Base-by-base conservation (phyloP, 805 yeast genomes). In the Starmerella gropengiesseri region DNA sequence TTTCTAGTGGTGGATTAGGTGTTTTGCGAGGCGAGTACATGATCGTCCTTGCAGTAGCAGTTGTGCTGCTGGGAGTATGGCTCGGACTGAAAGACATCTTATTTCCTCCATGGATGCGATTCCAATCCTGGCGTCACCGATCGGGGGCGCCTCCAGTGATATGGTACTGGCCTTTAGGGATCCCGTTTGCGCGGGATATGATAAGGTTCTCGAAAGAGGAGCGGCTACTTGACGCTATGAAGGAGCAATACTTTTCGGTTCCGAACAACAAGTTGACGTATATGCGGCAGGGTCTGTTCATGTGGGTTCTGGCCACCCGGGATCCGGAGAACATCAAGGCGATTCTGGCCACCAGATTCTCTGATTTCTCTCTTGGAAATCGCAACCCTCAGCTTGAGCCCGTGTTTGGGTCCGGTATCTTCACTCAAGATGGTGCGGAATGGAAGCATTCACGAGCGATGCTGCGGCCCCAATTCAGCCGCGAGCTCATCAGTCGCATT, bases 361-460 rank as follows among this genome's bases (percentile, higher is more conserved):
- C 55, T 35, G 64, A 60, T 32, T 63, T 49, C 39, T 51, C 50
- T 12, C 49, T 62, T 11, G 65, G 64, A 1, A 27, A 30, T n/a
- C 54, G 67, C 11, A 44, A 51, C 38, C 41, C 38, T 14, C 55
- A 53, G 35, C 49, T 63, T 19, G 47, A 40, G 20, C 60, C 61
- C 8, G 39, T 62, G 22, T 49, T 63, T 14, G 66, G 66, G 5
- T 48, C 53, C 31, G 66, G 66, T 1, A 62, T 63, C 34, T 63
- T 63, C 51, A 62, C 65, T 3, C 52, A 58, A 23, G 56, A 56
- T 31, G 64, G 64, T 17, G 52, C 51, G 31, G 59, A 56, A 17
- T 63, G 67, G 67, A 55, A 57, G 37, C 66, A 63, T 37, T 58
- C 65, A 14, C 50, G 67, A 13, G 56, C 62, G 5, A 44, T 63